Conservation (phyloP, 306 rosid genomes). For the Fragaria iinumae region DNA sequence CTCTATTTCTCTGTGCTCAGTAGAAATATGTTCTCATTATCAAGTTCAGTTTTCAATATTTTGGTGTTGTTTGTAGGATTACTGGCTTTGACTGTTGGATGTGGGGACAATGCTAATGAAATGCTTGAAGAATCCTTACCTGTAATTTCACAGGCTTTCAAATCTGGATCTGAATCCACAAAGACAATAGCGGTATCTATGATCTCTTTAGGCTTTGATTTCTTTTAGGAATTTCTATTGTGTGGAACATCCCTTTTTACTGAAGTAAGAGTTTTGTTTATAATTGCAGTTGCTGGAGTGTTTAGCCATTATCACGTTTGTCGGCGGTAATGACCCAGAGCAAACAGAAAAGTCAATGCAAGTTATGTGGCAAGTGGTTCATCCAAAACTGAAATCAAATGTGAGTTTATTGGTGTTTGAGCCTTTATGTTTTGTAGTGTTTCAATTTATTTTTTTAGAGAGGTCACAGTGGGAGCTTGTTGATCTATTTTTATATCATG, state of each 20-base stretch:
- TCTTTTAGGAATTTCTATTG: neutral
- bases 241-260: slow-evolving; percentile 7
- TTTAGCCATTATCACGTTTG: slow-evolving; percentile 78
- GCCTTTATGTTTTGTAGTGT: neutral
- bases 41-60: slow-evolving; percentile 6
- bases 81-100: slow-evolving; percentile 80
- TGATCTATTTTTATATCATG: neutral
- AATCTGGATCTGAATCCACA: slow-evolving; percentile 47
- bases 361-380: slow-evolving; percentile 89
- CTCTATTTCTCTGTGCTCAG: slow-evolving; percentile 9
- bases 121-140: slow-evolving; percentile 60
- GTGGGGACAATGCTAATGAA: slow-evolving; percentile 71
- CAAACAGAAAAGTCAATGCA: slow-evolving; percentile 85
- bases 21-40: neutral
- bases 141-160: slow-evolving; percentile 62
- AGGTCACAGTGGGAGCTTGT: neutral
- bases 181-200: slow-evolving; percentile 54
- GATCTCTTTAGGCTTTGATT: slow-evolving; percentile 6
- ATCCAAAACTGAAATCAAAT: slow-evolving; percentile 74
- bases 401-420: slow-evolving; percentile 39
- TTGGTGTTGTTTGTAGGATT: slow-evolving; percentile 45
- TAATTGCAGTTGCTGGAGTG: slow-evolving; percentile 76
- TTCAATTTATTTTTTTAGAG: neutral
- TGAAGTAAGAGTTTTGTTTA: slow-evolving; percentile 12
- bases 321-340: slow-evolving; percentile 80